These are phyloP conservation scores for Chrysosporium keratinophilum DNA, from an alignment of 2,329 filamentous ascomycete genomes.

Conservation along the genomic window DNA sequence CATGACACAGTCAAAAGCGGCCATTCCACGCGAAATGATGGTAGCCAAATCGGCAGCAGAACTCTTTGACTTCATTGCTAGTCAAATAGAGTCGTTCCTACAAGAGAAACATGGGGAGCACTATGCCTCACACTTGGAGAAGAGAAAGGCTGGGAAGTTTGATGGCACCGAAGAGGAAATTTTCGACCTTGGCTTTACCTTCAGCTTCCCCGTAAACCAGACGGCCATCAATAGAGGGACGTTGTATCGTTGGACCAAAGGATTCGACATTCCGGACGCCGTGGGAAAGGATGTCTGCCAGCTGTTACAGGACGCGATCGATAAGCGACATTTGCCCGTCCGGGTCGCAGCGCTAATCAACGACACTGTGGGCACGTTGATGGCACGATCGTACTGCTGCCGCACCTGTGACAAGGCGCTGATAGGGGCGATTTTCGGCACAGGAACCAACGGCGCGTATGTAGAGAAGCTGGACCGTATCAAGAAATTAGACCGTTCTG, in stretches of 20 bases:
- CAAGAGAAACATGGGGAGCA: slow-evolving; percentile 78
- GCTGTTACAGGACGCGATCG: slow-evolving; percentile 79
- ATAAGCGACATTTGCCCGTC: slow-evolving; percentile 74
- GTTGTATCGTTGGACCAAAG: slow-evolving; percentile 96
- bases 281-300: slow-evolving; percentile 90
- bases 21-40: slow-evolving; percentile 86
- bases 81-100: slow-evolving; percentile 83
- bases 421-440: slow-evolving; percentile 94
- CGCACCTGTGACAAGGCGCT: slow-evolving; percentile 77
- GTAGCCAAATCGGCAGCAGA: slow-evolving; percentile 73
- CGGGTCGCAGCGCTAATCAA: slow-evolving; percentile 94
- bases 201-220: slow-evolving; percentile 93
- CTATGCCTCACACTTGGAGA: slow-evolving; percentile 60
- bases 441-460: slow-evolving; percentile 94
- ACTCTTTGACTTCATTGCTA: slow-evolving; percentile 84
- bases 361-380: slow-evolving; percentile 92
- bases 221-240: slow-evolving; percentile 89
- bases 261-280: slow-evolving; percentile 92
- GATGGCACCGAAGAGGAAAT: slow-evolving; percentile 61
- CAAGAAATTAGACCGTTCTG: slow-evolving; percentile 57
- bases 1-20: slow-evolving; percentile 82
- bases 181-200: slow-evolving; percentile 95
- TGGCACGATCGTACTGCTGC: slow-evolving; percentile 93
- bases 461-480: slow-evolving; percentile 82
- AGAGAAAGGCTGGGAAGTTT: slow-evolving; percentile 50